Evolutionary conservation across 2,329 filamentous ascomycete species (phyloP), one percentile per base, ranked within the genome.

Genomic region (Trichoderma afroharzianum): DNA sequence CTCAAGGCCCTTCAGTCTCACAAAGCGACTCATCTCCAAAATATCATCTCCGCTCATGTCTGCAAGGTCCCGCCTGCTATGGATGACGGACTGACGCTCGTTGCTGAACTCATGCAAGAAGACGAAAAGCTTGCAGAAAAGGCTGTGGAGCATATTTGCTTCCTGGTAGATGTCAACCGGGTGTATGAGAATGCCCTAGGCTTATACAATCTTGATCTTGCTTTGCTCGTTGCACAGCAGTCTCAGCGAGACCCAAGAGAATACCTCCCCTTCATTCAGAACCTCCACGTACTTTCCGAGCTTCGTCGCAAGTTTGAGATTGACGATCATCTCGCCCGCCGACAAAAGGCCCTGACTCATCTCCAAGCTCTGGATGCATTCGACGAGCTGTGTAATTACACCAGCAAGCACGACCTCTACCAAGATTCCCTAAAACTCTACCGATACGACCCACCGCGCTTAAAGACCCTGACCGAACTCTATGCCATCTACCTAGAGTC

Each of bases 61-160:
- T 98, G 94, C 87, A 99, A 98, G 80, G 88, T 86, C 4, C 96
- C 96, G 0, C 94, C 96, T 7, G 95, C 97, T 64, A 87, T 98
- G 0, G 93, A 97, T 71, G 91, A 95, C 73, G 96, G 94, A 3
- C 85, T 99, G 64, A 83, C 83, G 2, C 89, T 98, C 36, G 93
- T 98, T 39, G 91, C 93, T 4, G 87, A 90, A 68, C 83, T 99
- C 43, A 88, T 90, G 85, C 86, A 88, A 70, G 87, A 91, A 75
- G 88, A 92, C 63, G 85, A 89, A 55, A 87, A 90, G 67, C 86
- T 95, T 75, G 93, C 94, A 0, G 95, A 98, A 75, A 92, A 91
- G 80, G 95, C 95, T 0, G 92, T 98, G 26, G 94, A 98, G 79
- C 96, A 99, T 78, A 98, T 99, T 72, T 98, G 94, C 85, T 99